Conservation (phyloP, 2,329 filamentous ascomycete genomes). For the Plectosphaerella sp. region DNA sequence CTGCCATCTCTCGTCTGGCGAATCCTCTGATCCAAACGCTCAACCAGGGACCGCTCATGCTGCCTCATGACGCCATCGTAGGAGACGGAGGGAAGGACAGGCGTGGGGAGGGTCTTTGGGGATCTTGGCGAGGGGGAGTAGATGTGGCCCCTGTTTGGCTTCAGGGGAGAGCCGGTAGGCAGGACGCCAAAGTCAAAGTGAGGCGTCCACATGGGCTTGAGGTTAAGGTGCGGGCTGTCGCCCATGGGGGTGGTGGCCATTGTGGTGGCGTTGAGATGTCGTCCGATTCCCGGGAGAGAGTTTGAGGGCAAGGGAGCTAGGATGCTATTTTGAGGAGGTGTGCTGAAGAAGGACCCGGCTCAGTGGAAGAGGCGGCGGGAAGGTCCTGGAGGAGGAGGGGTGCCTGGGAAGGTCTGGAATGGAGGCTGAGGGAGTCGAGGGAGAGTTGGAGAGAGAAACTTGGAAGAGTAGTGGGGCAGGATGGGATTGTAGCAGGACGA, state of each 20-base stretch:
- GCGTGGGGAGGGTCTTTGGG: slow-evolving; percentile 25
- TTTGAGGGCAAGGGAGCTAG: not conserved
- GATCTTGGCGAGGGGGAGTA: slow-evolving; percentile 18
- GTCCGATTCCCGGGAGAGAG: not conserved
- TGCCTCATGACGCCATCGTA: slow-evolving; percentile 28
- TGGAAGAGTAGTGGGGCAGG: not conserved
- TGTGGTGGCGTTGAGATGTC: not conserved
- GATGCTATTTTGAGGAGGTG: not conserved
- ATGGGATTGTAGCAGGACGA: not conserved
- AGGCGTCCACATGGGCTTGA: slow-evolving; percentile 28
- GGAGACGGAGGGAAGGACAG: slow-evolving; percentile 21
- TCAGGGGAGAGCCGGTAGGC: slow-evolving; percentile 10
- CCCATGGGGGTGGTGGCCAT: slow-evolving; percentile 12
- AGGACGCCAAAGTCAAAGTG: slow-evolving; percentile 18
- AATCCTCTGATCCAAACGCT: slow-evolving; percentile 23
- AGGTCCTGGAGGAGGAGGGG: not conserved
- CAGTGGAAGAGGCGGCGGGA: not conserved
- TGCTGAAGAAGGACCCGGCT: not conserved
- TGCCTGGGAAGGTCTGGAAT: not conserved
- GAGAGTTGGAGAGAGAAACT: not conserved
- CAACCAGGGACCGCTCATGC: slow-evolving; percentile 29
- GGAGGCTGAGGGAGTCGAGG: not conserved
- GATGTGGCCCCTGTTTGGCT: slow-evolving; percentile 15
- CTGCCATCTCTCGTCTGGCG: slow-evolving; percentile 11
- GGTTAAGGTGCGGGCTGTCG: slow-evolving; percentile 6